Conservation (phyloP, 768 basidiomycete genomes). For the Calocera viscosa region DNA sequence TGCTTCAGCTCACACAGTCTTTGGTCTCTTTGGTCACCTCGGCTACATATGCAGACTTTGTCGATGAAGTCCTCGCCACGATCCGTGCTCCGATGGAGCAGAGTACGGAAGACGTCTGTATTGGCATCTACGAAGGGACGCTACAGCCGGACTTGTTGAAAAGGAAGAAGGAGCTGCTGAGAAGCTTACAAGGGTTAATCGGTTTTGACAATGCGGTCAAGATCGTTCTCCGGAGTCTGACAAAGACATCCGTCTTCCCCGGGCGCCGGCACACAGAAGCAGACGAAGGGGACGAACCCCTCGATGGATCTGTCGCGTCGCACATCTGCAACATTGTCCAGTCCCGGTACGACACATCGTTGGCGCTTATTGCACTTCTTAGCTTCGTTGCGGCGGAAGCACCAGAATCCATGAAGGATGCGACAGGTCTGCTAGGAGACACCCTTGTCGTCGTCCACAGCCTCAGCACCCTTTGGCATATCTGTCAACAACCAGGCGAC, state of each 20-base stretch:
- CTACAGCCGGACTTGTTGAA: conserved; percentile 52
- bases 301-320: conserved; percentile 45
- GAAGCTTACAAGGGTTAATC: conserved; percentile 33
- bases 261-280: neutral
- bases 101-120: conserved; percentile 51
- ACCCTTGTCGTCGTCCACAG: conserved; percentile 73
- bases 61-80: conserved; percentile 48
- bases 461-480: conserved; percentile 53
- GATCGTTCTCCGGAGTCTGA: conserved; percentile 22
- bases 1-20: conserved; percentile 43
- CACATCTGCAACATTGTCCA: conserved; percentile 52
- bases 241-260: conserved; percentile 26
- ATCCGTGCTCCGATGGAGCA: conserved; percentile 45
- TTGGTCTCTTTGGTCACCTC: neutral
- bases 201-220: conserved; percentile 33
- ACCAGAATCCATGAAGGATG: conserved; percentile 47
- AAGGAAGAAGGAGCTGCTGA: conserved; percentile 43
- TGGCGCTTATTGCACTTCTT: conserved; percentile 51
- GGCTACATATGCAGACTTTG: conserved; percentile 33
- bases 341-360: conserved; percentile 63
- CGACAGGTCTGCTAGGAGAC: conserved; percentile 28
- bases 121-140: conserved; percentile 28
- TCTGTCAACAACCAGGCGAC: conserved; percentile 46
- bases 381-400: conserved; percentile 59
- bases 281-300: conserved; percentile 45